Conservation (phyloP, 768 basidiomycete genomes). For the Omphalotus guepiniiformis region DNA sequence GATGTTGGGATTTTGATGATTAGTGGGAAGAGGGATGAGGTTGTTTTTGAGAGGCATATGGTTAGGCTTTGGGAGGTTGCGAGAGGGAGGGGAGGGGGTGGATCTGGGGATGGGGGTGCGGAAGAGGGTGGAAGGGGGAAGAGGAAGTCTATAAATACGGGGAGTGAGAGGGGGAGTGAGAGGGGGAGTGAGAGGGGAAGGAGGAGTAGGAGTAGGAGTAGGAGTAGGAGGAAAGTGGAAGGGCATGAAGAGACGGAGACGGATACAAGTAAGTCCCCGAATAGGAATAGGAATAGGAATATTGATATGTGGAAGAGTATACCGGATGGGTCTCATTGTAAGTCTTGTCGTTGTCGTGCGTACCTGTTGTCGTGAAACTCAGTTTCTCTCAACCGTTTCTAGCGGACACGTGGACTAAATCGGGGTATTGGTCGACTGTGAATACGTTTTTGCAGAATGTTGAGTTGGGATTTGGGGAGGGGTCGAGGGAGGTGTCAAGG, state of each 20-base stretch:
- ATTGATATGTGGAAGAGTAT: conserved; percentile 8
- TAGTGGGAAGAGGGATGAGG: conserved; percentile 66
- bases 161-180: too few relatives aligned
- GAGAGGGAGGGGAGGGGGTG: conserved; percentile 50
- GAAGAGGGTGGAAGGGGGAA: neutral
- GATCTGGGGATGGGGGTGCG: conserved; percentile 31
- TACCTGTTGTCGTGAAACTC: neutral
- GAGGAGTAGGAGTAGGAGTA: neutral
- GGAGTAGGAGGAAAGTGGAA: neutral
- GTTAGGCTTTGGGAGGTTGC: conserved; percentile 63
- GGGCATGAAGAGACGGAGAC: too few relatives aligned
- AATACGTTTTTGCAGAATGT: neutral
- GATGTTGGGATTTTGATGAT: conserved; percentile 78
- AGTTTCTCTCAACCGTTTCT: neutral
- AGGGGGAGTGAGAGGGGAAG: too few relatives aligned
- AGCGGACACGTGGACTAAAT: conserved; percentile 3
- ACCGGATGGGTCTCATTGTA: neutral
- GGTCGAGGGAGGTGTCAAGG: too few relatives aligned
- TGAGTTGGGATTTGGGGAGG: too few relatives aligned
- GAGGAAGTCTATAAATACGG: too few relatives aligned
- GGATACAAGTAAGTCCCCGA: too few relatives aligned
- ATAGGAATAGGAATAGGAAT: neutral
- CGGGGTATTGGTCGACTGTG: conserved; percentile 5
- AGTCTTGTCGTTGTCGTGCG: neutral
- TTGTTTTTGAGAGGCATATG: conserved; percentile 80